Percentiles rank a stretch among this genome's conserved stretches.
phyloP scores from a whole-genome alignment of 2,329 filamentous ascomycete genomes.

The Aureobasidium sp. region DNA sequence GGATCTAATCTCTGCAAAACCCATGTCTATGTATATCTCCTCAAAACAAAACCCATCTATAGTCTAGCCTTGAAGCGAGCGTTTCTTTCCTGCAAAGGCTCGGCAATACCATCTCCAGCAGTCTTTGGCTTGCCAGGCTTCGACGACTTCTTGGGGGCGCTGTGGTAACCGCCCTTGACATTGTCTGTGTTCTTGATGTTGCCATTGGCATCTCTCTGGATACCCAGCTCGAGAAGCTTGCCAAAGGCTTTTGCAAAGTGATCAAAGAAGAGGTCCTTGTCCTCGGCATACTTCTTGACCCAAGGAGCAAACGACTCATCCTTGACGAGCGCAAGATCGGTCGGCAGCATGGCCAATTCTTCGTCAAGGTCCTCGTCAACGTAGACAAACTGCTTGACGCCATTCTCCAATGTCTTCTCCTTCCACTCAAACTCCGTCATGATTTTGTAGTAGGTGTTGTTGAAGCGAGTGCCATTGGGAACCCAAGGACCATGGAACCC shows the following conservation, averaged over 20 bases:
- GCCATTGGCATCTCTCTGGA: slow-evolving; percentile 48
- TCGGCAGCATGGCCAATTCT: slow-evolving; percentile 61
- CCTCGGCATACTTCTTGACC: slow-evolving; percentile 53
- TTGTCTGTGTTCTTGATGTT: slow-evolving; percentile 52
- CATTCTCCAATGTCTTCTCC: slow-evolving; percentile 46
- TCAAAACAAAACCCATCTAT: slow-evolving; percentile 20
- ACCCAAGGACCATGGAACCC: slow-evolving; percentile 45
- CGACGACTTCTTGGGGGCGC: slow-evolving; percentile 51
- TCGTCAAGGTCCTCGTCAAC: slow-evolving; percentile 51
- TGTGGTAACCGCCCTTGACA: slow-evolving; percentile 48
- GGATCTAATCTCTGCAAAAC: neutral
- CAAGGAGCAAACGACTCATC: slow-evolving; percentile 49
- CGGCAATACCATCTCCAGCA: slow-evolving; percentile 35
- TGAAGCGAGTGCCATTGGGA: slow-evolving; percentile 36
- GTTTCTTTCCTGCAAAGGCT: slow-evolving; percentile 36
- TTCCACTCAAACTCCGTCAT: slow-evolving; percentile 48
- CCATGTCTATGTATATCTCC: neutral
- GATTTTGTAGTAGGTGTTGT: slow-evolving; percentile 52
- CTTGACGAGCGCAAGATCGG: slow-evolving; percentile 52
- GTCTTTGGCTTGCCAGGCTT: slow-evolving; percentile 30
- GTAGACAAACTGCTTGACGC: slow-evolving; percentile 52
- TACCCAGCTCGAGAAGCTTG: slow-evolving; percentile 56
- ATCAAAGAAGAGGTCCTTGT: slow-evolving; percentile 56
- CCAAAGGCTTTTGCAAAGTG: slow-evolving; percentile 54
- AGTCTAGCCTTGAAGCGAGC: slow-evolving; percentile 33